Base-by-base conservation (phyloP, 1,284 basidiomycete species). In the Boletus semigastroideus region DNA sequence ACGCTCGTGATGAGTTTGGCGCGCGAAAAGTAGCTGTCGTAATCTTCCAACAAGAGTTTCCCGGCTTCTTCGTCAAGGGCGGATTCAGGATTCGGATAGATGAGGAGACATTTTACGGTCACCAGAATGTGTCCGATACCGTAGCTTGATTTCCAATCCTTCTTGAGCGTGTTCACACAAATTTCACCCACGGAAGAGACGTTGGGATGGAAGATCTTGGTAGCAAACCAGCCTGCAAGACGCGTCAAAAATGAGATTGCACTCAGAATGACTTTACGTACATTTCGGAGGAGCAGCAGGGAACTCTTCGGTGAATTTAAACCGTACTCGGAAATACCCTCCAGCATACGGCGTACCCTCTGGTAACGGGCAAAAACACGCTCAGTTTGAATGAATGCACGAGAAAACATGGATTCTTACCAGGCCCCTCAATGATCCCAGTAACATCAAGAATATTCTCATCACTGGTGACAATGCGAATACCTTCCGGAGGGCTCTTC, bases 161-260 rank as follows among this genome's bases (percentile, higher is more conserved):
- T 98, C 78, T 98, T 98, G 27, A 98, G 76, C 5, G 94, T 98
- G 72, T 95, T 95, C 11, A 98, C 95, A 71, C 95, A 98, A 61
- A 98, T 98, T 71, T 97, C 95, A 30, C 94, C 94, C 0, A 80
- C 68, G 28, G 83, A 79, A 1, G 93, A 95, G 27, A 98, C 92
- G 65, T 98, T 98, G 0, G 95, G 95, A 65, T 98, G 95, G 73
- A 98, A 98, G 55, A 98, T 94, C 75, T 95, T 94, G 48, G 94
- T 95, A 1, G 83, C 74, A 69, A 96, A 90, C 74, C 88, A 87
- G 65, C 93, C 94, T 95, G 59, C 8, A 46, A 27, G 12, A 39
- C 49, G 44, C 39, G 47, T 59, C 36, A 64, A 48, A 37, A 55
- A 28, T 16, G 5, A 6, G 14, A 17, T 5, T 30, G 39, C 6